Conservation (phyloP, 2,329 filamentous ascomycete species). For the Neurospora crassa region DNA sequence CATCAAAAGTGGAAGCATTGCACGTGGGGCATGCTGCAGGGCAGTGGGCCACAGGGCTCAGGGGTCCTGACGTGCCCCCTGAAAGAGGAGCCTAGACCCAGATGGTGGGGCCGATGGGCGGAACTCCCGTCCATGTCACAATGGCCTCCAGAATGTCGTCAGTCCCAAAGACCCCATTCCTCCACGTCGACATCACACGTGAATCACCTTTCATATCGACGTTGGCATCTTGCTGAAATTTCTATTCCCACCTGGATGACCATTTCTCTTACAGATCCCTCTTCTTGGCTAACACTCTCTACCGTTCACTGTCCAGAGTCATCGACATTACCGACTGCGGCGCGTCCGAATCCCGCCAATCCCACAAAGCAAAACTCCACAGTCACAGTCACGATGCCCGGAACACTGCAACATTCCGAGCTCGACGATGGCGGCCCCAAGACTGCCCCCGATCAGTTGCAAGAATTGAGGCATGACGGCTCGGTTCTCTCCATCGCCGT, state of each 20-base stretch:
- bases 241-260: neutral
- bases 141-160: neutral
- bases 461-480: slow-evolving; percentile 66
- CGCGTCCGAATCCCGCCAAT: neutral
- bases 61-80: neutral
- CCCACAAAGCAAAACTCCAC: neutral
- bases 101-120: neutral
- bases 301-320: neutral
- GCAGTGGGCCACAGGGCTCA: neutral
- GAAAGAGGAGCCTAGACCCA: neutral
- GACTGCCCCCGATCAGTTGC: slow-evolving; percentile 52
- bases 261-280: neutral
- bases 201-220: neutral
- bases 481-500: slow-evolving; percentile 77
- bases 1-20: neutral
- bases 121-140: neutral
- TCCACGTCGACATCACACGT: neutral
- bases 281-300: neutral
- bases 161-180: neutral
- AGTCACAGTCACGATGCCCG: slow-evolving; percentile 8
- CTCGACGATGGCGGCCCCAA: slow-evolving; percentile 20
- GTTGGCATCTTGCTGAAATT: neutral
- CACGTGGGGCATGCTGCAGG: neutral
- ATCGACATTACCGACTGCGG: neutral
- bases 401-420: slow-evolving; percentile 11